Percentiles rank a stretch among this genome's conserved stretches.
These are phyloP conservation scores for Neolentinus lepideus DNA, from an alignment of 1,284 basidiomycete species.

Conservation along the genomic window DNA sequence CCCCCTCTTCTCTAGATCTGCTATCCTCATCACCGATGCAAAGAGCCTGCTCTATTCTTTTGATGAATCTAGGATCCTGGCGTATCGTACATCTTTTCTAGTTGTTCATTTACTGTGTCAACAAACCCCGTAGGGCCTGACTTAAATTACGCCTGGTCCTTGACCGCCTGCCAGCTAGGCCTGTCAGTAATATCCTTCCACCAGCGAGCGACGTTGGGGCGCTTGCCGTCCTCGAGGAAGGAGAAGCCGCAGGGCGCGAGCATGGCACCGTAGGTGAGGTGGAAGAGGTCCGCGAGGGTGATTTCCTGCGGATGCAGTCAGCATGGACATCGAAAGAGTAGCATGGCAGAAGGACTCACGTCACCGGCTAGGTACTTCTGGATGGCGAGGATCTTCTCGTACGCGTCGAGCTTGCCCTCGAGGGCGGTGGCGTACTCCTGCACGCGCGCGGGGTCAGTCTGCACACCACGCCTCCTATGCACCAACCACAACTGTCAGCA, in stretches of 20 bases:
- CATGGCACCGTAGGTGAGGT: conserved; percentile 38
- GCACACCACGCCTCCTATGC: conserved; percentile 10
- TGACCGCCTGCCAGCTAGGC: conserved; percentile 28
- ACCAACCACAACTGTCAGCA: not conserved
- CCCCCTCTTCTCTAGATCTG: too few relatives aligned
- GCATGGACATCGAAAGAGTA: not conserved
- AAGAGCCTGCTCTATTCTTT: too few relatives aligned
- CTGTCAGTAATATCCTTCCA: conserved; percentile 27
- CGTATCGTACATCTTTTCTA: too few relatives aligned
- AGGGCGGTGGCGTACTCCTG: conserved; percentile 23
- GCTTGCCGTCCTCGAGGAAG: conserved; percentile 3
- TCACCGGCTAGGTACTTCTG: conserved; percentile 46
- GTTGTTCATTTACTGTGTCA: too few relatives aligned
- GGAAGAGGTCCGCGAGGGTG: conserved; percentile 51
- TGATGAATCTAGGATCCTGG: too few relatives aligned
- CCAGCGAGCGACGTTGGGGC: conserved; percentile 17
- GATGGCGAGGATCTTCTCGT: conserved; percentile 44
- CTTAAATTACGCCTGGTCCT: conserved; percentile 16
- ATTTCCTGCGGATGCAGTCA: conserved; percentile 25
- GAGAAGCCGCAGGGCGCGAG: conserved; percentile 12
- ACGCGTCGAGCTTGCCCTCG: conserved; percentile 34
- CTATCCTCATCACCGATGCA: too few relatives aligned
- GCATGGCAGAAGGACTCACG: conserved; percentile 20
- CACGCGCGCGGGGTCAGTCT: conserved; percentile 23
- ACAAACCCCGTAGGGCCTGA: too few relatives aligned